These are phyloP conservation scores for Venturia pyrina DNA, from an alignment of 2,329 filamentous ascomycete genomes.

Conservation along the genomic window DNA sequence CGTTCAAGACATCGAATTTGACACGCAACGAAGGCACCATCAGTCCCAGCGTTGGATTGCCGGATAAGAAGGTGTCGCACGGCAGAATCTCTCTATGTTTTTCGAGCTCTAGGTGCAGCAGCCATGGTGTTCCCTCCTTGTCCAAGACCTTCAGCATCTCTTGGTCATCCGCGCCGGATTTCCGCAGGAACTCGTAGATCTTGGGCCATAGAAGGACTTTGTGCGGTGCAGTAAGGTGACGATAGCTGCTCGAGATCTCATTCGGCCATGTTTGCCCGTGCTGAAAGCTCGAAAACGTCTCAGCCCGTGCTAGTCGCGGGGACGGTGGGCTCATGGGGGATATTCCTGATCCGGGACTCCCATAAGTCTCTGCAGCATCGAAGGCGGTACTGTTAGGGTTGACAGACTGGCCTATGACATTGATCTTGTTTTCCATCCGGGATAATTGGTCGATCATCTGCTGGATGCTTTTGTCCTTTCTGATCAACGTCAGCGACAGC, in stretches of 20 bases:
- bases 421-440: conserved; percentile 10
- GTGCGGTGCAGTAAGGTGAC: conserved; percentile 16
- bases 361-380: not conserved
- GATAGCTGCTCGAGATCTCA: conserved; percentile 16
- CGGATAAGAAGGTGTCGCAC: conserved; percentile 17
- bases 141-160: conserved; percentile 22
- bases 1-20: conserved; percentile 30
- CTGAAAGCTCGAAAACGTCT: not conserved
- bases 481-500: not conserved
- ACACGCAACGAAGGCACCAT: conserved; percentile 11
- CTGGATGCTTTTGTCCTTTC: conserved; percentile 12
- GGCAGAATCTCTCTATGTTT: conserved; percentile 22
- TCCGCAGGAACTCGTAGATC: conserved; percentile 19
- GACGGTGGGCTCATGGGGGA: not conserved
- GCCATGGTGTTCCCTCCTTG: conserved; percentile 30
- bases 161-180: conserved; percentile 23
- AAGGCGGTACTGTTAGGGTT: not conserved
- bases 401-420: not conserved
- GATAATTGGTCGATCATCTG: conserved; percentile 1
- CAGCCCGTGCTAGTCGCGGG: not conserved
- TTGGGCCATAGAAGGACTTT: conserved; percentile 17
- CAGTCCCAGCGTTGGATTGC: conserved; percentile 8
- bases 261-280: not conserved
- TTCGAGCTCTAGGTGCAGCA: conserved; percentile 25
- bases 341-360: not conserved